A percentile compares a stretch with the other conserved stretches of the same genome.
Conservation (phyloP, 495 filamentous ascomycete species). For the Penicillium fimorum region DNA sequence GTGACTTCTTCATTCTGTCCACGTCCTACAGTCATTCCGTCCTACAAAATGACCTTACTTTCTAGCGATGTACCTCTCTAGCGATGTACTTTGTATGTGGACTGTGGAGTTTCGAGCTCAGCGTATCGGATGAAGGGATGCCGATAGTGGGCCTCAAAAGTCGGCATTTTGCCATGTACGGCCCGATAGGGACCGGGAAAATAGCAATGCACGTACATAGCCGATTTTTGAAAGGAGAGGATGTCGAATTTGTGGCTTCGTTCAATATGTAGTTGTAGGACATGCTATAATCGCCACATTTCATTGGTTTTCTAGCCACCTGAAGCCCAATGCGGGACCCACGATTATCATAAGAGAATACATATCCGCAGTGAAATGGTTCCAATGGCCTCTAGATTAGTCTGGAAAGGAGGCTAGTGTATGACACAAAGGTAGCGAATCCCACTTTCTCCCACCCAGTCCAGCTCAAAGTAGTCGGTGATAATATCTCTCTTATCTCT, state of each 20-base stretch:
- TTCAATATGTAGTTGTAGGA: background rate
- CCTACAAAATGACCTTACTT: background rate
- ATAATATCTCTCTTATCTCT: too few species aligned
- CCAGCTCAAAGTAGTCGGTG: too few species aligned
- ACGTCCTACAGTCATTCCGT: background rate
- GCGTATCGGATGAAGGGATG: background rate
- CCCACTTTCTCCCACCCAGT: too few species aligned
- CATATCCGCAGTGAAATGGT: too few species aligned
- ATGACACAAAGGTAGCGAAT: too few species aligned
- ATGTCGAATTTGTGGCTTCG: background rate
- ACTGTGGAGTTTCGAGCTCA: background rate
- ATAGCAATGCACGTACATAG: background rate
- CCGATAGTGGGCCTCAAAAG: background rate
- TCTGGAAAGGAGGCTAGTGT: too few species aligned
- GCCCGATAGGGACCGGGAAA: background rate
- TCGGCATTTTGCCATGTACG: background rate
- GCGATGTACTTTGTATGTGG: background rate
- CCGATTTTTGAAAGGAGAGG: background rate
- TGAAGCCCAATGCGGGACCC: background rate
- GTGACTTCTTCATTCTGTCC: background rate
- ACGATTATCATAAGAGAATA: background rate
- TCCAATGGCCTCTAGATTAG: too few species aligned
- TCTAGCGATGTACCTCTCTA: too few species aligned
- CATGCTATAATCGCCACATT: background rate
- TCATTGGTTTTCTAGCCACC: background rate